phyloP scores from a whole-genome alignment of 2,329 filamentous ascomycete species.

The Dendrostoma leiphaemia region DNA sequence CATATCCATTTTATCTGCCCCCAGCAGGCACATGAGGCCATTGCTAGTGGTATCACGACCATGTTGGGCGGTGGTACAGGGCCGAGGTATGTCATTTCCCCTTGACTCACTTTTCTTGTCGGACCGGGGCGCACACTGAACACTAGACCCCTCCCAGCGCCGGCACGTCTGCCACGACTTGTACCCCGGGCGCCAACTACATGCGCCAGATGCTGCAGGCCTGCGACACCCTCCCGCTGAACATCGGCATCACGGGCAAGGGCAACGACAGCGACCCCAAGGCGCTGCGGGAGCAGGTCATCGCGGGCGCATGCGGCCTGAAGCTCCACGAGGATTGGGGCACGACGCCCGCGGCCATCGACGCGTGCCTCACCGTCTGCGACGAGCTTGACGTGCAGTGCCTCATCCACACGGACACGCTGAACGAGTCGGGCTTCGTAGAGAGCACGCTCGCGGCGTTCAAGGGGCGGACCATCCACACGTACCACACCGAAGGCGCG shows the following conservation, averaged over 20 bases:
- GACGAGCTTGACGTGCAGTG: conserved; percentile 92
- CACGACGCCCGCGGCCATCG: conserved; percentile 84
- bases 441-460: conserved; percentile 86
- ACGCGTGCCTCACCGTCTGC: conserved; percentile 79
- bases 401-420: conserved; percentile 91
- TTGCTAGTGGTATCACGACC: conserved; percentile 85
- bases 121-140: too few relatives aligned
- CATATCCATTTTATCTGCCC: conserved; percentile 96
- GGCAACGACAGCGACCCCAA: conserved; percentile 76
- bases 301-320: conserved; percentile 82
- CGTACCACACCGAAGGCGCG: conserved; percentile 94
- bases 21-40: conserved; percentile 80
- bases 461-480: conserved; percentile 86
- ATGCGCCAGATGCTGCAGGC: conserved; percentile 90
- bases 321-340: conserved; percentile 98
- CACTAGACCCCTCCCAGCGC: conserved; percentile 56
- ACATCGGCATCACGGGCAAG: conserved; percentile 89
- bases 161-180: conserved; percentile 88
- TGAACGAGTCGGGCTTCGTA: conserved; percentile 97
- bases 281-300: conserved; percentile 75
- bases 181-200: conserved; percentile 81
- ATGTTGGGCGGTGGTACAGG: conserved; percentile 89
- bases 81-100: conserved; percentile 59
- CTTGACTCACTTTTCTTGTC: too few relatives aligned
- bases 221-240: conserved; percentile 76